A percentile compares a stretch with the other conserved stretches of the same genome.
Evolutionary conservation across 805 yeast species (phyloP).

Genomic region (Schwanniomyces occidentalis): DNA sequence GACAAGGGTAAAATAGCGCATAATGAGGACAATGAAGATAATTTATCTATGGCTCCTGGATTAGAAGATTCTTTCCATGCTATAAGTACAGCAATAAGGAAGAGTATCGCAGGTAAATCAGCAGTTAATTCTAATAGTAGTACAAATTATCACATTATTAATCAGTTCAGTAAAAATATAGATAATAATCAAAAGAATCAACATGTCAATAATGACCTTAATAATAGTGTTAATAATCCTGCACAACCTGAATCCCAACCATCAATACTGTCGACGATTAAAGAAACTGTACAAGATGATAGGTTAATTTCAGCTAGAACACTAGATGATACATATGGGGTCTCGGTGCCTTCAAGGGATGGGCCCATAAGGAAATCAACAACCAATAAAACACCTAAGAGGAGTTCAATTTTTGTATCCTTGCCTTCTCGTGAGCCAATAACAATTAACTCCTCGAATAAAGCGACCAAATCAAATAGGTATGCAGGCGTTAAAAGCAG

Average conservation of each 20-base stretch:
- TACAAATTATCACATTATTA: background rate
- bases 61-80: constrained; percentile 48
- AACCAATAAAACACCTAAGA: constrained; percentile 29
- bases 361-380: too few relatives aligned
- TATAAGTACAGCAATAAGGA: constrained; percentile 47
- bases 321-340: too few relatives aligned
- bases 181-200: background rate
- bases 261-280: too few relatives aligned
- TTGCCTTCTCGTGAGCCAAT: constrained; percentile 42
- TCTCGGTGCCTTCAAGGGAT: too few relatives aligned
- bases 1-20: background rate
- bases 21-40: constrained; percentile 2
- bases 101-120: constrained; percentile 41
- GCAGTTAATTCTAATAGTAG: constrained; percentile 1
- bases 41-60: constrained; percentile 1
- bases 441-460: constrained; percentile 19
- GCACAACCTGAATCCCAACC: too few relatives aligned
- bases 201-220: too few relatives aligned
- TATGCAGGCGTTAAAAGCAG: constrained; percentile 5
- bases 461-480: background rate
- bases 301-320: too few relatives aligned
- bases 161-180: background rate
- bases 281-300: too few relatives aligned
- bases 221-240: too few relatives aligned
- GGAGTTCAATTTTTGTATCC: constrained; percentile 36